Evolutionary conservation across 2,329 filamentous ascomycete species (phyloP).

Genomic region (Alternaria metachromatica): DNA sequence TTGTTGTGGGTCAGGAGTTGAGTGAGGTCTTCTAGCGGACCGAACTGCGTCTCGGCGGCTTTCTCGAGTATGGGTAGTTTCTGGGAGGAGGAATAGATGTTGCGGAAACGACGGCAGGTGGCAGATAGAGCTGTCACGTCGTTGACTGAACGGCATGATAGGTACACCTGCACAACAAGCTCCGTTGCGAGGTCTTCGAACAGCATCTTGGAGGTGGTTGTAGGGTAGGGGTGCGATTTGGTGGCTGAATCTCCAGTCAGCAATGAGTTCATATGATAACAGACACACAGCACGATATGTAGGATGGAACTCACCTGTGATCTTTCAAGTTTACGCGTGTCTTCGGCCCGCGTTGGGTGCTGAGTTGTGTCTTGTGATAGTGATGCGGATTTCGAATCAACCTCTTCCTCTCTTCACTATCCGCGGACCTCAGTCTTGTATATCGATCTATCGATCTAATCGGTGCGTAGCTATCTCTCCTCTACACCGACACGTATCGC

Average conservation of each 20-base stretch:
- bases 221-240: neutral
- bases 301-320: conserved; percentile 9
- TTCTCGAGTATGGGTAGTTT: conserved; percentile 61
- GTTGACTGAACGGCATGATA: conserved; percentile 58
- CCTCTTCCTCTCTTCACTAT: neutral
- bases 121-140: conserved; percentile 62
- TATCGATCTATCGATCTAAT: conserved; percentile 17
- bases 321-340: conserved; percentile 3
- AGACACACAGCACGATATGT: neutral
- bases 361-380: neutral
- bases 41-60: conserved; percentile 63
- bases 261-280: neutral
- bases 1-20: conserved; percentile 67
- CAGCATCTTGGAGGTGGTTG: conserved; percentile 53
- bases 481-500: conserved; percentile 35
- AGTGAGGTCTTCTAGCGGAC: conserved; percentile 64
- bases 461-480: conserved; percentile 36
- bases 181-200: conserved; percentile 65
- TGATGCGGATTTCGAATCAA: neutral
- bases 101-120: conserved; percentile 62
- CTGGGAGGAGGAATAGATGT: conserved; percentile 60
- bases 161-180: conserved; percentile 64
- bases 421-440: neutral
- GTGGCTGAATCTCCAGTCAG: conserved; percentile 3
- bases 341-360: neutral